Evolutionary conservation across 2,329 filamentous ascomycete genomes (phyloP), one percentile per base, ranked within the genome.

Genomic region (Scytalidium sp.): DNA sequence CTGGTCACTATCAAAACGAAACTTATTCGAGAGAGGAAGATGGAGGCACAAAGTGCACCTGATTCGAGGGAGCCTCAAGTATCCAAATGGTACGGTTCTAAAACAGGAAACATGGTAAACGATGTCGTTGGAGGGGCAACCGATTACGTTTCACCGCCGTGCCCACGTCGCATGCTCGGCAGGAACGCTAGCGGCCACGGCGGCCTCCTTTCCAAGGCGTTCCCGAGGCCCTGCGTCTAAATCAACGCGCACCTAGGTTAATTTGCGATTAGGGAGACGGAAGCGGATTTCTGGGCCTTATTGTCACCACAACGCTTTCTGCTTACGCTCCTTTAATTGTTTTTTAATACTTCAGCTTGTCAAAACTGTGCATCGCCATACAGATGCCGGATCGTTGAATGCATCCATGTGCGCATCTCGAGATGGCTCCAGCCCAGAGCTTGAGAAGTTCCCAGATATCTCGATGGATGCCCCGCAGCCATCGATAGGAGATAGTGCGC

Each of bases 361-460:
- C 17, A 5, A 36, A 36, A n/a, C 15, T 36, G 46, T 13, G 46
- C 40, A 36, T 44, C 23, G 20, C n/a, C 52, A 54, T 56, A 55
- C 60, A 60, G 43, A 57, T 57, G 55, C 58, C 52, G 48, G 51
- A 43, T 48, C 55, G 50, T 52, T 60, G 57, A 57, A 62, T 64
- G 58, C 58, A 55, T 64, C 59, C 48, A 67, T 67, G 65, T 64
- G 56, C 62, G 56, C 64, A 46, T 58, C 53, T 56, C 44, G 59
- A 49, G 62, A 66, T 58, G 59, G 63, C 61, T 58, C 59, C 55
- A 53, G 55, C 54, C 55, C 53, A 56, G 60, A 61, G 56, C 59
- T 64, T 47, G 59, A 62, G 58, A 65, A 58, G 52, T 56, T 54
- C 50, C 54, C 53, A 32, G 32, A 36, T 9, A 10, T 36, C 13